These are phyloP conservation scores for Ettlia oleoabundans DNA, from an alignment of 139 green algal genomes.

Conservation along the genomic window DNA sequence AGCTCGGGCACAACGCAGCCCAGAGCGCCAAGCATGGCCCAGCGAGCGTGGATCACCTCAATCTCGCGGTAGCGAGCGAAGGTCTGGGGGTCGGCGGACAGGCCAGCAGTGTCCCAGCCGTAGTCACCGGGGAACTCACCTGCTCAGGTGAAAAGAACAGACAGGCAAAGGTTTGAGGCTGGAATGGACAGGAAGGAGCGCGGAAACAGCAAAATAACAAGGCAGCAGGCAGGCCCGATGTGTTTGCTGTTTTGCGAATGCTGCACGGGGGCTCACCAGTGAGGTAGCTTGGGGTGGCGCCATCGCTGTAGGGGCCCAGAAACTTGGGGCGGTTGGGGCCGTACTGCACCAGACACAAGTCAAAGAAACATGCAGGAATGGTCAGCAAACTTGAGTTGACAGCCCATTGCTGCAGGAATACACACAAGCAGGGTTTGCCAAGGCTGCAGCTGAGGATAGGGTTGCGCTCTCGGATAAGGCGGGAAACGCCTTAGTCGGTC, in stretches of 20 bases:
- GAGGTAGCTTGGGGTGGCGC: conserved; percentile 66
- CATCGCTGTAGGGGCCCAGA: conserved; percentile 86
- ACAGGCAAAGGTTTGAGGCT: neutral
- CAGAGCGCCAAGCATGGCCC: conserved; percentile 95
- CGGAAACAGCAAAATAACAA: neutral
- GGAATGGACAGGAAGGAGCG: neutral
- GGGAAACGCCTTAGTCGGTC: neutral
- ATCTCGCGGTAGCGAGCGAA: conserved; percentile 81
- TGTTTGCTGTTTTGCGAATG: neutral
- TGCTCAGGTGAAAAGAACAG: neutral
- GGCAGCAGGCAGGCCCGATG: neutral
- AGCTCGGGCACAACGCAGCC: conserved; percentile 88
- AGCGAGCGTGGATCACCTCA: conserved; percentile 90
- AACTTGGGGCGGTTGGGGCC: conserved; percentile 89
- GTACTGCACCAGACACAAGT: conserved; percentile 47
- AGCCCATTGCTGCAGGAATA: too few species aligned
- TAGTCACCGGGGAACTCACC: conserved; percentile 77
- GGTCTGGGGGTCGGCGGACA: conserved; percentile 88
- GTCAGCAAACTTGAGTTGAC: too few species aligned
- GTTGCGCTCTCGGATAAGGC: neutral
- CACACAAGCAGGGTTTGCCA: neutral
- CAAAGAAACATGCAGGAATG: neutral
- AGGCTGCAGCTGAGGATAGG: neutral
- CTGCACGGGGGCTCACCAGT: conserved; percentile 50
- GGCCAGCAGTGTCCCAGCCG: conserved; percentile 82